Conservation (phyloP, 345 rosid genomes). For the Gossypium turneri region DNA sequence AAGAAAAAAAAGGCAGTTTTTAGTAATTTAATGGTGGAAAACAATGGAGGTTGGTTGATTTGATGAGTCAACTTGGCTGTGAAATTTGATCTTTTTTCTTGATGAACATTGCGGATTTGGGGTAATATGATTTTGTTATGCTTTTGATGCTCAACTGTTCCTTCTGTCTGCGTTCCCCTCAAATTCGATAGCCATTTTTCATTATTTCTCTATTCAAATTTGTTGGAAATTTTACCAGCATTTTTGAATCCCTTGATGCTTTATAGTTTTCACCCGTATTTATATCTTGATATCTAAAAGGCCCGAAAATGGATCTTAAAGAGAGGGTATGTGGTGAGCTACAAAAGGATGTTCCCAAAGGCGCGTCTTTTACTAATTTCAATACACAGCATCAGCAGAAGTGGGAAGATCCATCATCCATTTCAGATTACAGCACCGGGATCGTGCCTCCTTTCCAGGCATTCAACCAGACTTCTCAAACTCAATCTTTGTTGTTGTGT, state of each 20-base stretch:
- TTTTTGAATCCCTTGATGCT: slow-evolving; percentile 8
- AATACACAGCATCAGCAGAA: slow-evolving; percentile 40
- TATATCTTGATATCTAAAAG: slow-evolving; percentile 16
- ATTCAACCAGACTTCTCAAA: slow-evolving; percentile 32
- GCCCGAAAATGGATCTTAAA: slow-evolving; percentile 51
- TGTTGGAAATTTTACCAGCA: neutral
- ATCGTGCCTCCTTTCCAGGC: slow-evolving; percentile 40
- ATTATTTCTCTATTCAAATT: neutral
- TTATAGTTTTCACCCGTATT: slow-evolving; percentile 16
- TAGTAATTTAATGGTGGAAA: too few relatives aligned
- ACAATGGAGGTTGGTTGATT: neutral
- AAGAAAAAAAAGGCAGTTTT: too few relatives aligned
- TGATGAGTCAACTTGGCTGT: neutral
- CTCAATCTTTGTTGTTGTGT: slow-evolving; percentile 25
- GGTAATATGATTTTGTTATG: neutral
- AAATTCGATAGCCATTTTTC: neutral
- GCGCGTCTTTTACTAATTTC: slow-evolving; percentile 32
- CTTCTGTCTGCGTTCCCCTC: neutral
- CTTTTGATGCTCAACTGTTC: neutral
- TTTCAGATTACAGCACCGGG: slow-evolving; percentile 44
- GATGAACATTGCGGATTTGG: too few relatives aligned
- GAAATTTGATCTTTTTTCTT: neutral
- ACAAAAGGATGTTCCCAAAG: slow-evolving; percentile 30
- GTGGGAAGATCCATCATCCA: slow-evolving; percentile 56
- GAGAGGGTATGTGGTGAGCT: slow-evolving; percentile 38